Evolutionary conservation across 768 basidiomycete genomes (phyloP).

Genomic region (Serendipita sp.): DNA sequence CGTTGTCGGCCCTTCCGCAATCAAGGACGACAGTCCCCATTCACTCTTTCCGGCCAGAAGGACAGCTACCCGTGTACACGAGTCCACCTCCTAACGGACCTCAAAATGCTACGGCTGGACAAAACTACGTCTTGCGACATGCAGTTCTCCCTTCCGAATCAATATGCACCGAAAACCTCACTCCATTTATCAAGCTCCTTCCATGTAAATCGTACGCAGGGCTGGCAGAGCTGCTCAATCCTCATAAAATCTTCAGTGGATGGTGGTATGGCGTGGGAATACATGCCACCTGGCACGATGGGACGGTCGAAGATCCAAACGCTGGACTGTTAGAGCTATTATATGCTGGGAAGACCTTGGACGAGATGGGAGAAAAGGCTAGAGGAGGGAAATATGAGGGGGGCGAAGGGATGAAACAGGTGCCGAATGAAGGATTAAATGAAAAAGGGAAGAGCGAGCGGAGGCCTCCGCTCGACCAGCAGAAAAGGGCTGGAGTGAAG

Average conservation of each 20-base stretch:
- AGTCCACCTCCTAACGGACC: slow-evolving; percentile 22
- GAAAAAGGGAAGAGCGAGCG: not conserved
- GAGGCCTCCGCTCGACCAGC: not conserved
- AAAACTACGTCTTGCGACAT: slow-evolving; percentile 37
- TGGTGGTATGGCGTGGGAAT: slow-evolving; percentile 84
- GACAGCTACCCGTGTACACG: slow-evolving; percentile 30
- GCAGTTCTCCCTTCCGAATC: slow-evolving; percentile 67
- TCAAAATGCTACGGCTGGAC: not conserved
- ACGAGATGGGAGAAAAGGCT: not conserved
- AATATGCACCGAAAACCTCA: slow-evolving; percentile 96
- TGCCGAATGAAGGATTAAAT: too few species aligned
- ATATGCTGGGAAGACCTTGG: not conserved
- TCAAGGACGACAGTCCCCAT: slow-evolving; percentile 56
- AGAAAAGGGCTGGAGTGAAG: slow-evolving; percentile 29
- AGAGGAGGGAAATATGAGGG: not conserved
- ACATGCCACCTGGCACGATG: slow-evolving; percentile 49
- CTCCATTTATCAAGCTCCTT: slow-evolving; percentile 85
- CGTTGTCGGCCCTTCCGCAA: slow-evolving; percentile 62
- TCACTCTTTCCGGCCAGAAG: slow-evolving; percentile 45
- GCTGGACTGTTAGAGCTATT: not conserved
- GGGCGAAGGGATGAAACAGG: not conserved
- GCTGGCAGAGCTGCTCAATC: slow-evolving; percentile 66
- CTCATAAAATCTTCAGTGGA: slow-evolving; percentile 73
- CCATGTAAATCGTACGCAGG: slow-evolving; percentile 87
- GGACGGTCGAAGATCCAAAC: slow-evolving; percentile 19